phyloP scores from a whole-genome alignment of 805 yeast genomes.

The Ogataea glucozyma region DNA sequence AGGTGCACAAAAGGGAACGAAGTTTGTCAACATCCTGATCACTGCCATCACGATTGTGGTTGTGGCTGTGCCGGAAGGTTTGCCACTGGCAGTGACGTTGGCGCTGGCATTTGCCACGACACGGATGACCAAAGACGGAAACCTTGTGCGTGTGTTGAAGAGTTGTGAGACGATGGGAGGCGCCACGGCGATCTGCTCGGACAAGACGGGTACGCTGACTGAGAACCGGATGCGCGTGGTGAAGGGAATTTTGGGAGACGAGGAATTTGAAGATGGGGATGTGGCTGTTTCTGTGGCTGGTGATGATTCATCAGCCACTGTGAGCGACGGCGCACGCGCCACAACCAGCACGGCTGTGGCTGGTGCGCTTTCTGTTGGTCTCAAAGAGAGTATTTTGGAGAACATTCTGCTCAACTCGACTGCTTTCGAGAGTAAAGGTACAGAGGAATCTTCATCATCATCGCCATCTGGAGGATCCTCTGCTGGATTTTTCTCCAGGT shows the following conservation, averaged over 20 bases:
- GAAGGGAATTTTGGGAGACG: conserved; percentile 63
- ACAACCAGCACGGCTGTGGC: too few species aligned
- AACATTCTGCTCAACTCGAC: conserved; percentile 82
- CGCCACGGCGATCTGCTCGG: conserved; percentile 95
- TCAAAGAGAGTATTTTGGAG: conserved; percentile 39
- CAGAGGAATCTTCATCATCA: conserved; percentile 58
- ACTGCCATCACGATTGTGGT: conserved; percentile 91
- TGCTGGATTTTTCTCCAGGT: not conserved
- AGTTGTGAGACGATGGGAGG: conserved; percentile 99
- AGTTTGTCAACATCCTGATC: conserved; percentile 81
- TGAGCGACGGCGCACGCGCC: too few species aligned
- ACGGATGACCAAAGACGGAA: conserved; percentile 95
- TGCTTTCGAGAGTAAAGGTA: conserved; percentile 78
- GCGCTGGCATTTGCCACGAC: conserved; percentile 98
- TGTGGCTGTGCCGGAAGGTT: conserved; percentile 99
- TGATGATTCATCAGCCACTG: too few species aligned
- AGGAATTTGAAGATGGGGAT: conserved; percentile 54
- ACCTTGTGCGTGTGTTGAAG: conserved; percentile 87
- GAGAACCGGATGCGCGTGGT: conserved; percentile 93
- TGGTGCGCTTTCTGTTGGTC: too few species aligned
- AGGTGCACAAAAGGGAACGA: conserved; percentile 78
- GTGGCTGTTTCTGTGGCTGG: too few species aligned
- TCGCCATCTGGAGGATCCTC: not conserved
- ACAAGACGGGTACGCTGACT: conserved; percentile 96
- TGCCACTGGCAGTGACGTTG: conserved; percentile 94